A percentile compares a stretch with the other conserved stretches of the same genome.
phyloP scores from a whole-genome alignment of 2,329 filamentous ascomycete species.

The Stagonosporopsis chrysanthemi region DNA sequence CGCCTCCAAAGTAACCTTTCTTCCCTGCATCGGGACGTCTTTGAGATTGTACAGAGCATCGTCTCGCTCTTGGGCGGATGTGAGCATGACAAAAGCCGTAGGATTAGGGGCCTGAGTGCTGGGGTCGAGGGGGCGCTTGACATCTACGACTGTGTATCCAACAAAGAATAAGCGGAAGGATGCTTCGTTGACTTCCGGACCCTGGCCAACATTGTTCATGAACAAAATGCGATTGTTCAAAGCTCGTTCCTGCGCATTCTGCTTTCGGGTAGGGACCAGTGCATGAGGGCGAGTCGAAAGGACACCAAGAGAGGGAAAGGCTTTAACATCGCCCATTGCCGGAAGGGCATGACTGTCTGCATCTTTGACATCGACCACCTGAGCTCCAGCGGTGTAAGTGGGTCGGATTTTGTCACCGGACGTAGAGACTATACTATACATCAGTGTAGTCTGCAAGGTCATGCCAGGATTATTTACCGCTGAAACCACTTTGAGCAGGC shows the following conservation, averaged over 20 bases:
- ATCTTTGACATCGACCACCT: background rate
- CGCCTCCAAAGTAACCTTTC: slow-evolving; percentile 1
- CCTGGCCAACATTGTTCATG: slow-evolving; percentile 2
- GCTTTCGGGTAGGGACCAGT: background rate
- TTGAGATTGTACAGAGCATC: background rate
- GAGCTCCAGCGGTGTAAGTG: too few species aligned
- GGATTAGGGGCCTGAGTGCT: background rate
- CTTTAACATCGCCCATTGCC: background rate
- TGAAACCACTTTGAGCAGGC: background rate
- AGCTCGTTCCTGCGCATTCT: background rate
- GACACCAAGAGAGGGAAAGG: background rate
- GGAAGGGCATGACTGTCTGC: background rate
- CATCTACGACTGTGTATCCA: background rate
- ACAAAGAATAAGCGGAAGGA: background rate
- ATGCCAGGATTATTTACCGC: background rate
- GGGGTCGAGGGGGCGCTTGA: slow-evolving; percentile 2
- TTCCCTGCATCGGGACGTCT: background rate
- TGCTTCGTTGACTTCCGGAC: background rate
- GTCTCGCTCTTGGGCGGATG: background rate
- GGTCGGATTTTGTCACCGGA: background rate
- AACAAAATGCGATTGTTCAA: background rate
- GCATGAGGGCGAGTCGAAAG: background rate
- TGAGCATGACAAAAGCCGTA: background rate
- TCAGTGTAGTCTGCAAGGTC: background rate
- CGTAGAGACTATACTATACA: background rate